These are phyloP conservation scores for Dictyostelium discoideum DNA, from an alignment of 78 protist species.

Conservation along the genomic window dicty_2.7 NC_007089.4:4065501-4066000, in stretches of 20 bases:
- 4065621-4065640: conserved; percentile 30
- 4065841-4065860: no score
- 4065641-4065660: background rate
- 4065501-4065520: conserved; percentile 38
- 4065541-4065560: conserved; percentile 52
- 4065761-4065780: background rate
- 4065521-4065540: conserved; percentile 73
- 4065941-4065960: no score
- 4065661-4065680: no score
- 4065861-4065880: background rate
- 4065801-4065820: background rate
- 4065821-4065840: background rate
- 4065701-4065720: background rate
- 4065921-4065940: no score
- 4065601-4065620: conserved; percentile 28
- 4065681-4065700: background rate
- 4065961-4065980: background rate
- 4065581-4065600: conserved; percentile 39
- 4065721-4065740: background rate
- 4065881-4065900: no score
- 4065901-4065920: no score
- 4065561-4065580: conserved; percentile 41
- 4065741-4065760: background rate
- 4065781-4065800: background rate
- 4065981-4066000: background rate